Conservation (phyloP, 2,329 filamentous ascomycete genomes). For the Penicillium sp. region DNA sequence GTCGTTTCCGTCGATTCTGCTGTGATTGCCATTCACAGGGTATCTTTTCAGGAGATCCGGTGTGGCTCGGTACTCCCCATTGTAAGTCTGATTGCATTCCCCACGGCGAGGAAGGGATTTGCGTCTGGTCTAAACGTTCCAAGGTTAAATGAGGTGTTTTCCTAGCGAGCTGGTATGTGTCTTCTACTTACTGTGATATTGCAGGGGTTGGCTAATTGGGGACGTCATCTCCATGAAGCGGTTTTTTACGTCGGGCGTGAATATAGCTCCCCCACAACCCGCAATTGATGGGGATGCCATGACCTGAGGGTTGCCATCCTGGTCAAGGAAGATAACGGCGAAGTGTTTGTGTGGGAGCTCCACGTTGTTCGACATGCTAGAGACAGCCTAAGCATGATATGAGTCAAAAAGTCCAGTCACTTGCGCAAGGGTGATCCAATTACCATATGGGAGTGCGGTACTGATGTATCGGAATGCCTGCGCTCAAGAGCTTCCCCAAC, state of each 20-base stretch:
- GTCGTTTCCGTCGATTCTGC: slow-evolving; percentile 29
- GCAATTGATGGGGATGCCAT: slow-evolving; percentile 35
- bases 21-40: slow-evolving; percentile 34
- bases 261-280: slow-evolving; percentile 33
- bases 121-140: slow-evolving; percentile 5
- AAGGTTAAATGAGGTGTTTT: not conserved
- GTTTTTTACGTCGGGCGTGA: slow-evolving; percentile 38
- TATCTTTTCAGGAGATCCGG: slow-evolving; percentile 26
- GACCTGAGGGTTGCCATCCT: slow-evolving; percentile 33
- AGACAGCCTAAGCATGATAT: slow-evolving; percentile 15
- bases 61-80: slow-evolving; percentile 26
- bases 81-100: slow-evolving; percentile 14
- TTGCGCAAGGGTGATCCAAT: not conserved
- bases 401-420: not conserved
- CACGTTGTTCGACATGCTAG: slow-evolving; percentile 16
- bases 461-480: slow-evolving; percentile 21
- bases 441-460: slow-evolving; percentile 22
- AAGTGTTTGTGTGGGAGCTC: slow-evolving; percentile 36
- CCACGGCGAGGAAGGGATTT: slow-evolving; percentile 10
- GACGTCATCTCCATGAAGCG: slow-evolving; percentile 33
- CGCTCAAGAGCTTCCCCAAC: slow-evolving; percentile 17
- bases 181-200: slow-evolving; percentile 23
- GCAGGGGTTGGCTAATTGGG: slow-evolving; percentile 21
- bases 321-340: slow-evolving; percentile 39
- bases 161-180: not conserved